Percentiles rank a stretch among this genome's conserved stretches.
phyloP scores from a whole-genome alignment of 2,329 filamentous ascomycete genomes.

The Pseudogymnoascus sp. region DNA sequence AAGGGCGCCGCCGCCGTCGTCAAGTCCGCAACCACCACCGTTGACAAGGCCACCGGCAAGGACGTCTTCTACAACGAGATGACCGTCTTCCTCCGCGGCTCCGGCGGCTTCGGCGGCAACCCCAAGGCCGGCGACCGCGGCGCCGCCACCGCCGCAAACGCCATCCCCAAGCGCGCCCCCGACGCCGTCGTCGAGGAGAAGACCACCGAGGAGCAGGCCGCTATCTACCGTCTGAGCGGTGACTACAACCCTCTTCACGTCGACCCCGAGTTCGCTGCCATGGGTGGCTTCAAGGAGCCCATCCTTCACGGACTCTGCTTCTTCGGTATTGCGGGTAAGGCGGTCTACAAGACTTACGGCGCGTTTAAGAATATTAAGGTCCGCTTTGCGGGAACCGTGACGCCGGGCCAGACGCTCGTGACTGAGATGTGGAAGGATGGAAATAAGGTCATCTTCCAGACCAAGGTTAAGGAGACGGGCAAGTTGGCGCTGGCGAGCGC shows the following conservation, averaged over 20 bases:
- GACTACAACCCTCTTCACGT: slow-evolving; percentile 97
- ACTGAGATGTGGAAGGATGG: slow-evolving; percentile 95
- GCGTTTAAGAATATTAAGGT: slow-evolving; percentile 87
- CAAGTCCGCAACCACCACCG: slow-evolving; percentile 70
- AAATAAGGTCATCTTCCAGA: slow-evolving; percentile 72
- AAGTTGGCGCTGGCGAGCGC: slow-evolving; percentile 78
- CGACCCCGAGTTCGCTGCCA: slow-evolving; percentile 87
- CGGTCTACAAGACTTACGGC: slow-evolving; percentile 76
- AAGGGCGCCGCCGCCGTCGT: slow-evolving; percentile 86
- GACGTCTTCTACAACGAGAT: slow-evolving; percentile 95
- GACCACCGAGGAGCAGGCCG: slow-evolving; percentile 85
- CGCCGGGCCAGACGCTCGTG: slow-evolving; percentile 80
- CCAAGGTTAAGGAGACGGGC: slow-evolving; percentile 84
- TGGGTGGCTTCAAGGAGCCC: slow-evolving; percentile 87
- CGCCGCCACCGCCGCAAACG: slow-evolving; percentile 69
- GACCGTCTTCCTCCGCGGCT: slow-evolving; percentile 85
- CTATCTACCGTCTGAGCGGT: slow-evolving; percentile 84
- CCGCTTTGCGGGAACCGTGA: slow-evolving; percentile 74
- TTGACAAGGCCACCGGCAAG: slow-evolving; percentile 76
- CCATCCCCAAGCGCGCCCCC: slow-evolving; percentile 65
- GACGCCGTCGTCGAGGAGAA: slow-evolving; percentile 78
- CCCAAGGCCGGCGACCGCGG: slow-evolving; percentile 72
- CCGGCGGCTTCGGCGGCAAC: slow-evolving; percentile 80
- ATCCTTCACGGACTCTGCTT: slow-evolving; percentile 97
- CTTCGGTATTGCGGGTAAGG: slow-evolving; percentile 86